Evolutionary conservation across 768 basidiomycete genomes (phyloP).

Genomic region (Pholiota microspora): DNA sequence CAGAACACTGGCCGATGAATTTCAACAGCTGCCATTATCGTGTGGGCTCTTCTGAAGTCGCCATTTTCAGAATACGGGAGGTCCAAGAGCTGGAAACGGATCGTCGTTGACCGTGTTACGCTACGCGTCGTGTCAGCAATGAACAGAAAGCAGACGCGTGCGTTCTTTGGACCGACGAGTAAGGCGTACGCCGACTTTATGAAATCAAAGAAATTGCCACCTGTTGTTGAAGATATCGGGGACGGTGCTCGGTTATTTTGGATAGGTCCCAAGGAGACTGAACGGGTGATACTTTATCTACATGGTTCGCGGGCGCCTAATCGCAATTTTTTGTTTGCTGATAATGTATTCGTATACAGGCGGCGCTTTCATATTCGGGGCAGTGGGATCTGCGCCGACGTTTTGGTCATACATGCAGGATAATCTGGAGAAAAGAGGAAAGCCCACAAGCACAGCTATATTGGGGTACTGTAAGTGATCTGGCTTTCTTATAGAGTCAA

Average conservation of each 20-base stretch:
- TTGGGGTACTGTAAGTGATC: conserved; percentile 19
- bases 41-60: conserved; percentile 14
- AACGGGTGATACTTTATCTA: conserved; percentile 12
- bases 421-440: conserved; percentile 11
- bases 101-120: conserved; percentile 6
- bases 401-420: conserved; percentile 24
- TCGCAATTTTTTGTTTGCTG: background rate
- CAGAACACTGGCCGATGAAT: background rate
- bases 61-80: conserved; percentile 15
- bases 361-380: conserved; percentile 12
- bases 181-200: conserved; percentile 17
- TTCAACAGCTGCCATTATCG: conserved; percentile 6
- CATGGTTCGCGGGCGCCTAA: conserved; percentile 13
- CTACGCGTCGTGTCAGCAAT: conserved; percentile 1
- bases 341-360: background rate
- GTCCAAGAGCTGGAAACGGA: conserved; percentile 13
- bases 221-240: conserved; percentile 19
- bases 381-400: conserved; percentile 12
- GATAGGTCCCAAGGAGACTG: conserved; percentile 12
- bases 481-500: no score
- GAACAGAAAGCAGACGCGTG: conserved; percentile 14
- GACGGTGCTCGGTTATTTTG: conserved; percentile 8
- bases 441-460: conserved; percentile 16
- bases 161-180: conserved; percentile 18
- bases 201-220: conserved; percentile 14